These are phyloP conservation scores for Symbiodinium natans DNA, from an alignment of 73 alveolate genomes.

Conservation along the genomic window DNA sequence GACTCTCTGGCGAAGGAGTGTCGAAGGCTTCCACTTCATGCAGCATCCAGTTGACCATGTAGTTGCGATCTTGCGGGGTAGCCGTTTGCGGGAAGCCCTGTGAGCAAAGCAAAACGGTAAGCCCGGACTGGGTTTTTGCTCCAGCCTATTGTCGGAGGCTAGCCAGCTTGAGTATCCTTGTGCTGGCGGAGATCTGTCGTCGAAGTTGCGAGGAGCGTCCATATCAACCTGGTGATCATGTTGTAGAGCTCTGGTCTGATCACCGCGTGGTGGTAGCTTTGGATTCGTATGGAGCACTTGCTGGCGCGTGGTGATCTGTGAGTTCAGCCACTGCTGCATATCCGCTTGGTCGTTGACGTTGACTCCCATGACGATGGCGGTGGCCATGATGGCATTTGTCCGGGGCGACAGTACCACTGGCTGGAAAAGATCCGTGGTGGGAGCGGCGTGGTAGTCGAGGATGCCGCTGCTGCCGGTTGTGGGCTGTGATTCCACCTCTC, in stretches of 20 bases:
- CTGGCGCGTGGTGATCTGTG: neutral
- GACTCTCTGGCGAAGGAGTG: neutral
- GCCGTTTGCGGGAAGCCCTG: neutral
- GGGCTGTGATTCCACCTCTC: too few relatives aligned
- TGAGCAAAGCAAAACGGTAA: neutral
- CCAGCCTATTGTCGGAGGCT: neutral
- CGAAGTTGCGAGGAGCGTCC: neutral
- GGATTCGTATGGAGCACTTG: neutral
- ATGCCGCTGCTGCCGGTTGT: too few relatives aligned
- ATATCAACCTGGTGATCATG: neutral
- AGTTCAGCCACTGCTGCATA: neutral
- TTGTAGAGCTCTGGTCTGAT: neutral
- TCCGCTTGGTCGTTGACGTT: neutral
- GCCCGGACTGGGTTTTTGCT: neutral
- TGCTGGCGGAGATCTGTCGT: neutral
- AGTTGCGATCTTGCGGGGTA: neutral
- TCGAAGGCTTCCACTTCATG: neutral
- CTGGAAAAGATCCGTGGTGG: neutral
- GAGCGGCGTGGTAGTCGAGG: too few relatives aligned
- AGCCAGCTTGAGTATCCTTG: too few relatives aligned
- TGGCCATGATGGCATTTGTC: neutral
- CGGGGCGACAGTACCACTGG: neutral
- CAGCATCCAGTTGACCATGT: neutral
- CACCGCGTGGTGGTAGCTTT: neutral
- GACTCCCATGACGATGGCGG: neutral